Base-by-base conservation (phyloP, 1,139 yeast species). In the Nadsonia commutata region DNA sequence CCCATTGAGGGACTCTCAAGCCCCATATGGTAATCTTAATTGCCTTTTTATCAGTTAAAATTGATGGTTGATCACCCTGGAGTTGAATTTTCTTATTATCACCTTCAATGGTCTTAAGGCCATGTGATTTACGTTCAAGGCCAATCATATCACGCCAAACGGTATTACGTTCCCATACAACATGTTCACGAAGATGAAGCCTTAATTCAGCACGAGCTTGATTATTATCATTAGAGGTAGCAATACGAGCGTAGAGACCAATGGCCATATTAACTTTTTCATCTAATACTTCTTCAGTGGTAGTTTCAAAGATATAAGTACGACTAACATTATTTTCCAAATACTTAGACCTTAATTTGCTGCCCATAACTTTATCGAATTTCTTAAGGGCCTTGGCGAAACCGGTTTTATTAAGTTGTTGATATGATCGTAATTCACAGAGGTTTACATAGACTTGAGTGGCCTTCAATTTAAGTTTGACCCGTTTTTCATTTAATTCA, bases 111-210 rank as follows among this genome's bases (percentile, higher is more conserved):
- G 17, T 47, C 31, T 70, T 62, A 2, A 76, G 76, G 36, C 72
- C 73, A 50, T 76, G 80, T 1, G 78, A 65, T 48, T 73, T 78
- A 11, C 33, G 5, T 60, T 88, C 95, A 56, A 86, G 64, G 9
- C 90, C 90, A 58, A 86, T 80, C 84, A 88, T 80, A 58, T 88
- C 96, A 56, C 90, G 80, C 97, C 97, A 88, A 20, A 88, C 96
- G 0, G 96, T 88, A 60, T 85, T 85, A 59, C 97, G 73, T 62
- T 86, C 96, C 94, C 95, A 88, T 16, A 86, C 95, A 41, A 88
- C 83, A 60, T 86, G 94, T 55, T 88, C 97, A 47, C 96, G 71
- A 49, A 88, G 65, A 53, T 84, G 84, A 16, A 84, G 70, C 49
- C 80, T 72, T 48, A 88, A 70, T 54, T 83, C 93, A 31, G 73